phyloP scores from a whole-genome alignment of 495 filamentous ascomycete genomes.

The Parachaetomium inaequale region DNA sequence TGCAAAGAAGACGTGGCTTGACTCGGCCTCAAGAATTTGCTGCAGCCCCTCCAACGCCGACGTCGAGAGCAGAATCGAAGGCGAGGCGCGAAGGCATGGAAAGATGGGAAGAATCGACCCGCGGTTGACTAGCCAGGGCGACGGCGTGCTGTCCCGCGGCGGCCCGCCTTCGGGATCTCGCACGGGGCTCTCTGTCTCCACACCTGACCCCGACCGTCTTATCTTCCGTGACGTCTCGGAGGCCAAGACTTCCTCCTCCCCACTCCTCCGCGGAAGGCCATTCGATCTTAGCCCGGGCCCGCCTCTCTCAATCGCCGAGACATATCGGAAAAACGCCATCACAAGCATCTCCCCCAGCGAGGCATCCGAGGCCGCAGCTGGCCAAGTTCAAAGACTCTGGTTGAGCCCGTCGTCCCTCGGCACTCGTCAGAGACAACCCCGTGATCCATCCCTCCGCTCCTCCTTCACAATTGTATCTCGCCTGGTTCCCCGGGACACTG shows the following conservation, averaged over 20 bases:
- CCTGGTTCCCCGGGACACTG: neutral
- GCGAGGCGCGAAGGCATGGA: too few species aligned
- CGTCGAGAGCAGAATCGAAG: too few species aligned
- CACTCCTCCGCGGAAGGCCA: slow-evolving; percentile 16
- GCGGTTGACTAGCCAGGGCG: too few species aligned
- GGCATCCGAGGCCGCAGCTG: neutral
- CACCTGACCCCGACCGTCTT: neutral
- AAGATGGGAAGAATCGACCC: too few species aligned
- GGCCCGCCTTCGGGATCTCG: too few species aligned
- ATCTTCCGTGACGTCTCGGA: slow-evolving; percentile 26
- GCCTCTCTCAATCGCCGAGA: slow-evolving; percentile 2
- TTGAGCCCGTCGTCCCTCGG: neutral
- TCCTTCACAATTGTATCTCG: neutral
- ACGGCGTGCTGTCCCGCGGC: too few species aligned
- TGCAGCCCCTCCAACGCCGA: too few species aligned
- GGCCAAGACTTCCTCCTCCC: slow-evolving; percentile 16
- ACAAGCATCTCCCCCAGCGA: neutral
- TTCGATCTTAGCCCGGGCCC: neutral
- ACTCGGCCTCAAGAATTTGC: too few species aligned
- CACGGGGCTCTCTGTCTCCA: too few species aligned
- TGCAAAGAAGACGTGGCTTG: too few species aligned
- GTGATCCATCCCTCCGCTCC: neutral
- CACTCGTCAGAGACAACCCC: neutral
- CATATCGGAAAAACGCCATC: neutral
- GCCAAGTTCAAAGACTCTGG: neutral